A percentile compares a stretch with the other conserved stretches of the same genome.
Conservation (phyloP, 768 basidiomycete species). For the Termitomyces eurrhizus region DNA sequence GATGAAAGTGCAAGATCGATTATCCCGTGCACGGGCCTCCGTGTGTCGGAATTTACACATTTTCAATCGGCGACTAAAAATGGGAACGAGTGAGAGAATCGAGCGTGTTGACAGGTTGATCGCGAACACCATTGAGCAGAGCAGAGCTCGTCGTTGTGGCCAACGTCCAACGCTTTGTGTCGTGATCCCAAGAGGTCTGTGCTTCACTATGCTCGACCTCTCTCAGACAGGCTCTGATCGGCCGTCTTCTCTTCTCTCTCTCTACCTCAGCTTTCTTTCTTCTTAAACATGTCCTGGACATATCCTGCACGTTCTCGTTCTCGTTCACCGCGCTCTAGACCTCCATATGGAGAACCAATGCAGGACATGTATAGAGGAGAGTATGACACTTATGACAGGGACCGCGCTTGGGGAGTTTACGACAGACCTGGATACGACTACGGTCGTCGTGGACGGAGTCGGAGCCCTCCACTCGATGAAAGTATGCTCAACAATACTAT, state of each 20-base stretch:
- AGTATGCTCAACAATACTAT: constrained; percentile 29
- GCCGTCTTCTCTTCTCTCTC: constrained; percentile 56
- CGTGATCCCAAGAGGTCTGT: constrained; percentile 87
- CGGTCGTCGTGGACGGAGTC: constrained; percentile 66
- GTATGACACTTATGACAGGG: constrained; percentile 74
- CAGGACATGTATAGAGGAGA: constrained; percentile 60
- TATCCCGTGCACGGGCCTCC: constrained; percentile 14
- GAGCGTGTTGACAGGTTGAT: constrained; percentile 36
- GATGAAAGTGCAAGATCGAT: background rate
- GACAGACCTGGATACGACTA: constrained; percentile 70
- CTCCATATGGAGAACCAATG: constrained; percentile 50
- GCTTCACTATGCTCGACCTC: constrained; percentile 87
- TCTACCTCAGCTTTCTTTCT: constrained; percentile 50
- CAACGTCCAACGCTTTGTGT: constrained; percentile 44
- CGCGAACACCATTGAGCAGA: constrained; percentile 53
- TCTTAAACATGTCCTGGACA: constrained; percentile 79
- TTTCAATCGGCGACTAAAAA: constrained; percentile 45
- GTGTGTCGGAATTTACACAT: constrained; percentile 6
- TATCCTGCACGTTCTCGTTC: constrained; percentile 83
- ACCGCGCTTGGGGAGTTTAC: constrained; percentile 65
- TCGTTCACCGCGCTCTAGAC: constrained; percentile 68
- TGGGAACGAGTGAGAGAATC: constrained; percentile 16
- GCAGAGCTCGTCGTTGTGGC: constrained; percentile 39
- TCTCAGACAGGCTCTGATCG: constrained; percentile 70
- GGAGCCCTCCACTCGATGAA: constrained; percentile 72